A percentile compares a stretch with the other conserved stretches of the same genome.
These are phyloP conservation scores for Basipetospora chlamydospora DNA, from an alignment of 2,329 filamentous ascomycete species.

Conservation along the genomic window DNA sequence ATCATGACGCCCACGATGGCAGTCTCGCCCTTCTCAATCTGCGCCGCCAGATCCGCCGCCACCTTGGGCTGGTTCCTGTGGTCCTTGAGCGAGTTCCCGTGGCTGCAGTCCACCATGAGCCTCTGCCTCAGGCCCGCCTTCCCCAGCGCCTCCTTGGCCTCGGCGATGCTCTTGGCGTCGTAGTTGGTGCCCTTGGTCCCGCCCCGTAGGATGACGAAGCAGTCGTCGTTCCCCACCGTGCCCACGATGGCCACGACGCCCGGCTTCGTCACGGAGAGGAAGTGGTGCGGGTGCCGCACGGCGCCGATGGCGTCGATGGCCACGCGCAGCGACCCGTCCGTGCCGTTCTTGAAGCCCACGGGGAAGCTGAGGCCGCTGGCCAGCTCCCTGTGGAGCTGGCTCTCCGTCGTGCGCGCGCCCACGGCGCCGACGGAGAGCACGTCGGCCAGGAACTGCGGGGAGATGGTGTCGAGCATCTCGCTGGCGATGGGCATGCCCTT, in stretches of 20 bases:
- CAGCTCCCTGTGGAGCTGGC: constrained; percentile 88
- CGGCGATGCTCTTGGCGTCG: constrained; percentile 69
- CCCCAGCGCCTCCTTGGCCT: constrained; percentile 60
- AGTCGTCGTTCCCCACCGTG: constrained; percentile 89
- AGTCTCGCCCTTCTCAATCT: constrained; percentile 74
- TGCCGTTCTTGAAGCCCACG: constrained; percentile 99
- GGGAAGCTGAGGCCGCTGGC: constrained; percentile 93
- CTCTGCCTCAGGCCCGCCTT: constrained; percentile 77
- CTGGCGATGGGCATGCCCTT: constrained; percentile 87
- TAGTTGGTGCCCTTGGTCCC: constrained; percentile 89
- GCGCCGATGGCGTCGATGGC: constrained; percentile 93
- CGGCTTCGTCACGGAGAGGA: constrained; percentile 97
- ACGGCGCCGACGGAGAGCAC: constrained; percentile 92
- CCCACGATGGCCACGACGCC: constrained; percentile 88
- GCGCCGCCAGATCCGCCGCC: constrained; percentile 64
- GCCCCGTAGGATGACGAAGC: constrained; percentile 89
- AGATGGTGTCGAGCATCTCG: constrained; percentile 98
- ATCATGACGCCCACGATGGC: constrained; percentile 96
- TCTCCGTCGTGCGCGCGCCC: constrained; percentile 90
- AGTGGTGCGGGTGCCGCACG: constrained; percentile 77
- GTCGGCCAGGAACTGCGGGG: constrained; percentile 92
- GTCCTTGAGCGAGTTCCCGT: constrained; percentile 96
- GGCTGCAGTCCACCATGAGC: constrained; percentile 97
- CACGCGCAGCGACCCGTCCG: constrained; percentile 78
- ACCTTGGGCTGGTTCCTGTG: constrained; percentile 96